These are phyloP conservation scores for Kurtzmaniella cleridarum DNA, from an alignment of 805 yeast genomes.

Conservation along the genomic window DNA sequence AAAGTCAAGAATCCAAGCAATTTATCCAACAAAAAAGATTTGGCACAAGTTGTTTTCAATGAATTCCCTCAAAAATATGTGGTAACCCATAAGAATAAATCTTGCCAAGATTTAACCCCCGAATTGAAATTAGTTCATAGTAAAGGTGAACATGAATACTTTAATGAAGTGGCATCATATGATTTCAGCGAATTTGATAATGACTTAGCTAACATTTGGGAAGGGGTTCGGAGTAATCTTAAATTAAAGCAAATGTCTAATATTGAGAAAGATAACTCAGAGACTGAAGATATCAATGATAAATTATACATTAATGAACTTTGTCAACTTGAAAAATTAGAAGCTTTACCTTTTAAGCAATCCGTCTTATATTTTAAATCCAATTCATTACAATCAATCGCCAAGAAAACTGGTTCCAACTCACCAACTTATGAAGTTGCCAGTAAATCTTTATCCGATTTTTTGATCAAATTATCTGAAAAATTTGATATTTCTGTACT, in stretches of 20 bases:
- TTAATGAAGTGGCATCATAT: no score
- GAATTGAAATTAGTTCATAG: conserved; percentile 19
- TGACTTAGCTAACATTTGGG: conserved; percentile 35
- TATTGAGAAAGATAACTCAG: conserved; percentile 16
- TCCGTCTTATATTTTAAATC: conserved; percentile 34
- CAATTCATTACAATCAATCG: conserved; percentile 38
- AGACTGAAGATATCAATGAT: conserved; percentile 34
- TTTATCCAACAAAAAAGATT: conserved; percentile 2
- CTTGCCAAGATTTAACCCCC: conserved; percentile 16
- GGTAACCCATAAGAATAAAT: conserved; percentile 2
- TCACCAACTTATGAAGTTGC: conserved; percentile 39
- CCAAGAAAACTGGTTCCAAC: conserved; percentile 36
- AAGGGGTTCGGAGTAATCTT: conserved; percentile 17
- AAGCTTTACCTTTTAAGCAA: no score
- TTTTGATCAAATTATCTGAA: conserved; percentile 15
- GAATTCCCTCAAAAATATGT: conserved; percentile 15
- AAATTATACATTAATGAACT: conserved; percentile 44
- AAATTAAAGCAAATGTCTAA: conserved; percentile 4
- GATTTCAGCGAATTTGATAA: no score
- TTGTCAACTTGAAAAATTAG: conserved; percentile 41
- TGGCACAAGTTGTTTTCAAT: conserved; percentile 9
- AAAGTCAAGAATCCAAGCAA: conserved; percentile 10
- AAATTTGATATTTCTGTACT: conserved; percentile 25
- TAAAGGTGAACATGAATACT: not conserved
- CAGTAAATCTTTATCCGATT: conserved; percentile 26